These are phyloP conservation scores for Melaleuca alternifolia DNA, from an alignment of 345 rosid species.

Conservation along the genomic window DNA sequence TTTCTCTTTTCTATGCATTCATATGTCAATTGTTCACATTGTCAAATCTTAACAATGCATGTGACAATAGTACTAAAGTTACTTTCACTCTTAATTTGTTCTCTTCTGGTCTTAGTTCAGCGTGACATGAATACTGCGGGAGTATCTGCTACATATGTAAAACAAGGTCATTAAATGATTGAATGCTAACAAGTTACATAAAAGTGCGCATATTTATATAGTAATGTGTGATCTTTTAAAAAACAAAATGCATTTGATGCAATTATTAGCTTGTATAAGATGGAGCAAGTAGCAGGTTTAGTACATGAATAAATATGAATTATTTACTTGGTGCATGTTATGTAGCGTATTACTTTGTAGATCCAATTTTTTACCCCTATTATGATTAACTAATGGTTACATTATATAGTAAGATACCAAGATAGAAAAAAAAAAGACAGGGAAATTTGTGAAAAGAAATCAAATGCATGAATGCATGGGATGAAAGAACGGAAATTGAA, in stretches of 20 bases:
- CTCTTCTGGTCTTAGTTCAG: background rate
- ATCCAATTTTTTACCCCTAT: background rate
- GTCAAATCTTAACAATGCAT: background rate
- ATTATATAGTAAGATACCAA: background rate
- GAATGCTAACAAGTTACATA: background rate
- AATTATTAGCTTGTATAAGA: background rate
- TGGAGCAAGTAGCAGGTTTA: background rate
- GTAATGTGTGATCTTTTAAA: background rate
- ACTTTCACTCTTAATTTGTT: too few relatives aligned
- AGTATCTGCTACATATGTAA: background rate
- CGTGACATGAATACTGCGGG: background rate
- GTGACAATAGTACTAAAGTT: background rate
- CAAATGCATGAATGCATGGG: background rate
- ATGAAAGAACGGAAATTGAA: background rate
- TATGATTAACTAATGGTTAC: background rate
- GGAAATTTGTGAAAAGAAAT: background rate
- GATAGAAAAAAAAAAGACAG: background rate
- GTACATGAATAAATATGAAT: background rate
- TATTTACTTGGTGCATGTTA: background rate
- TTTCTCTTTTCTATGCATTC: background rate
- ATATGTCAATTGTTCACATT: background rate
- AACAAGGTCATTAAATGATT: background rate
- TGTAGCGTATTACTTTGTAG: background rate
- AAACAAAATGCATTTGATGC: background rate
- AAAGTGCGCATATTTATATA: background rate